Conservation (phyloP, 2,329 filamentous ascomycete genomes). For the Penicillium aurantiogriseum region DNA sequence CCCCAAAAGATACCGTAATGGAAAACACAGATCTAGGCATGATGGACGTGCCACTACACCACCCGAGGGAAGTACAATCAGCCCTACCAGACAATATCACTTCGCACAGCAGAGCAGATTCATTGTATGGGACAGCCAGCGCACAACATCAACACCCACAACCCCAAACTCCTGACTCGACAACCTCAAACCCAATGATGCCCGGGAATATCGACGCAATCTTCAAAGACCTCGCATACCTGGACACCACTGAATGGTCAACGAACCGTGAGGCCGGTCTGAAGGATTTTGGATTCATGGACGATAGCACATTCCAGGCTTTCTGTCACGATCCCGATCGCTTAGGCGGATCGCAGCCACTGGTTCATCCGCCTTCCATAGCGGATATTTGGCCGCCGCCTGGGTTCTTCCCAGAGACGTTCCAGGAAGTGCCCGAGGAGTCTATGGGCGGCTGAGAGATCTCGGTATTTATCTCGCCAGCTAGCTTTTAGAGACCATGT, state of each 20-base stretch:
- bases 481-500: background rate
- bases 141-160: constrained; percentile 27
- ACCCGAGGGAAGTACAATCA: constrained; percentile 10
- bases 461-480: background rate
- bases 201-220: constrained; percentile 41
- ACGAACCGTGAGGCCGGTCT: constrained; percentile 42
- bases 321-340: constrained; percentile 48
- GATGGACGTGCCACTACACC: constrained; percentile 24
- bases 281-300: constrained; percentile 46
- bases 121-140: constrained; percentile 15
- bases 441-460: constrained; percentile 1
- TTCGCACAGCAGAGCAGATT: constrained; percentile 21
- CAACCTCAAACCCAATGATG: constrained; percentile 27
- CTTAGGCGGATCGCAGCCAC: constrained; percentile 35
- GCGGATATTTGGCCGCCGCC: constrained; percentile 46
- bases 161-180: constrained; percentile 35
- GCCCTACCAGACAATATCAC: constrained; percentile 20
- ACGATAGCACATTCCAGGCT: constrained; percentile 45
- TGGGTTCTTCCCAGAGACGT: constrained; percentile 43
- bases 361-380: constrained; percentile 41
- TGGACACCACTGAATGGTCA: constrained; percentile 47
- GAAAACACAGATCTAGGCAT: constrained; percentile 28
- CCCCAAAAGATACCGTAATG: constrained; percentile 34
- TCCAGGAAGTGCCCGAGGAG: constrained; percentile 28
- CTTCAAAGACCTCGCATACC: constrained; percentile 47